Base-by-base conservation (phyloP, 345 rosid species). In the Eutrema heterophyllum region DNA sequence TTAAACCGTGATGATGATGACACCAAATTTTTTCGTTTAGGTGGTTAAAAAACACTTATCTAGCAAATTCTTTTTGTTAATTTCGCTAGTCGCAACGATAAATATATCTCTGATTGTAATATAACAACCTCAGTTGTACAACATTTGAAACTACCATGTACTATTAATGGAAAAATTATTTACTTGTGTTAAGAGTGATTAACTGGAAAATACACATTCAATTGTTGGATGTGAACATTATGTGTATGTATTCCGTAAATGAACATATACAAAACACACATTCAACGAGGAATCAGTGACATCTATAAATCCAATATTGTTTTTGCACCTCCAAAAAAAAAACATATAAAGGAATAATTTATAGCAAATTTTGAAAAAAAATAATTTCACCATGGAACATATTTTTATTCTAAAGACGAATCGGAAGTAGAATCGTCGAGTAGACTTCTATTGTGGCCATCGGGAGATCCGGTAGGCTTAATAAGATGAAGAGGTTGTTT, bases 371-470 rank as follows among this genome's bases (percentile, higher is more conserved):
- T 7, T 15, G 30, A 16, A 66, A 9, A 9, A 48, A 32, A 5
- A 16, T 79, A 57, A 39, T 1, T 67, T 65, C 67, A 66, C 21
- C 14, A 8, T 56, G 7, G 46, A 59, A 60, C 72, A 78, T 69
- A 57, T 62, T 80, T 86, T 80, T 86, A 64, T 75, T 86, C 64
- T 83, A 87, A 84, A 65, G 97, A 84, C 8, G 97, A 91, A 81
- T 95, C 99, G 3, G 78, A 72, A 12, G 99, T 89, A 69, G 93
- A 88, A 79, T 78, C 93, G 38, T 92, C 89, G 48, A 84, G 70
- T 26, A 88, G 70, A 77, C 83, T 84, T 57, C 86, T 85, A 6
- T 60, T 76, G 45, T 91, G 97, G 45, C 86, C 88, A 68, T 95
- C 97, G 0, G 97, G 89, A 45, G 84, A 79, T 48, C 80, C 85